Base-by-base conservation (phyloP, 1,139 yeast species). In the Arxiozyma slooffiae region DNA sequence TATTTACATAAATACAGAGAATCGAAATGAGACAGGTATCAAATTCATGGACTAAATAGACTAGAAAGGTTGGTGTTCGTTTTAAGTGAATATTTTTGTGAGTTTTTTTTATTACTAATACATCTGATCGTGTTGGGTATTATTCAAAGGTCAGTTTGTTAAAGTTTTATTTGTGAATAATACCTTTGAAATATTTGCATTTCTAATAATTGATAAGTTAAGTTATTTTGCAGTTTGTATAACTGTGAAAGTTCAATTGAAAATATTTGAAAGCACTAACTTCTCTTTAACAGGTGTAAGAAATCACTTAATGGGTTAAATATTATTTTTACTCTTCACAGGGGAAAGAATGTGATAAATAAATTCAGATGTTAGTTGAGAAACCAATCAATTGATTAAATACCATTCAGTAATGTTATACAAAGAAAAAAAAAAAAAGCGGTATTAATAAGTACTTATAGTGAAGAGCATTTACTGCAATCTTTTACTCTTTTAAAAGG, bases 141-240 rank as follows among this genome's bases (percentile, higher is more conserved):
- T 67, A 62, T 52, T 70, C 72, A 46, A 70, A 69, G 1, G 71
- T 71, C 4, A 63, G 67, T 20, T 55, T 50, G 16, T 49, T 50
- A 8, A 49, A 24, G 17, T 53, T 46, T 47, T 62, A 65, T 18
- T 55, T 53, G 50, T 65, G 69, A 23, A 65, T 43, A 22, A 50
- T 48, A 23, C 69, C 69, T 16, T 53, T 48, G 38, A 50, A 55
- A 18, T 42, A 26, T n/a, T n/a, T 52, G 38, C 54, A 53, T 53
- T 30, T 2, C 37, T 18, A 26, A 9, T 17, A 4, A 9, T 26
- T 18, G 14, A 14, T 21, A 11, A 26, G 24, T 41, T 17, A 24
- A 11, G 16, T 4, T 30, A 7, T 30, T 4, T 24, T n/a, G 36
- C 23, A 24, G 5, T n/a, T 3, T 1, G 4, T 41, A 16, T 16